These are phyloP conservation scores for Diaporthe citriasiana DNA, from an alignment of 2,329 filamentous ascomycete species.

Conservation along the genomic window DNA sequence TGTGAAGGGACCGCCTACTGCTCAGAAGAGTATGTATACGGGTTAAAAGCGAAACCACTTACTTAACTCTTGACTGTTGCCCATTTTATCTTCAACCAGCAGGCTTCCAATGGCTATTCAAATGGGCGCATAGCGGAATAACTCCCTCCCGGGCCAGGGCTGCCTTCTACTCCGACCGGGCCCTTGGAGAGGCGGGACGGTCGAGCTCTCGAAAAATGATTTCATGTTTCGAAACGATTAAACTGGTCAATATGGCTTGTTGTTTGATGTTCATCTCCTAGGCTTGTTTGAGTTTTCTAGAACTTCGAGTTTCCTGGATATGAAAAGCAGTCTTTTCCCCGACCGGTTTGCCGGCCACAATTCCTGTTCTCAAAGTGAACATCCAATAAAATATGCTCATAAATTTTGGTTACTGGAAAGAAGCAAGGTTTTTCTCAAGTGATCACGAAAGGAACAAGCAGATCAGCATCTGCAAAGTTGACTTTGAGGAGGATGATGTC, in stretches of 20 bases:
- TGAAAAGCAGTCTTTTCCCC: not conserved
- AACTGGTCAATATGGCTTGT: not conserved
- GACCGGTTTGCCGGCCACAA: not conserved
- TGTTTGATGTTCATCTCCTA: too few relatives aligned
- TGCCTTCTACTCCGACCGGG: not conserved
- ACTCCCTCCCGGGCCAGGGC: too few relatives aligned
- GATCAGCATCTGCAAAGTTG: not conserved
- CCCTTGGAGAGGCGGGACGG: not conserved
- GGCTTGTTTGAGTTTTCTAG: not conserved
- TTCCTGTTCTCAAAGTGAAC: not conserved
- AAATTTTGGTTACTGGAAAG: not conserved
- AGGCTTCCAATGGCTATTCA: not conserved
- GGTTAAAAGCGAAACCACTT: too few relatives aligned
- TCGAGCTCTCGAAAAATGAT: too few relatives aligned
- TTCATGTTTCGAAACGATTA: not conserved
- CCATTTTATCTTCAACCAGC: too few relatives aligned
- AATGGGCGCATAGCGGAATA: not conserved
- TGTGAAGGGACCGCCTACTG: too few relatives aligned
- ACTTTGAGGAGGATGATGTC: not conserved
- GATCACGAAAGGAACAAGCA: not conserved
- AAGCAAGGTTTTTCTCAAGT: not conserved
- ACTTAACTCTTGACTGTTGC: too few relatives aligned
- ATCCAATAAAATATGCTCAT: not conserved
- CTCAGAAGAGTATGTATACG: too few relatives aligned
- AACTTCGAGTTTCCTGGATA: not conserved